Evolutionary conservation across 129 eudicot genomes (phyloP), one percentile per base, ranked within the genome.

Genomic region (Erigeron canadensis): DNA sequence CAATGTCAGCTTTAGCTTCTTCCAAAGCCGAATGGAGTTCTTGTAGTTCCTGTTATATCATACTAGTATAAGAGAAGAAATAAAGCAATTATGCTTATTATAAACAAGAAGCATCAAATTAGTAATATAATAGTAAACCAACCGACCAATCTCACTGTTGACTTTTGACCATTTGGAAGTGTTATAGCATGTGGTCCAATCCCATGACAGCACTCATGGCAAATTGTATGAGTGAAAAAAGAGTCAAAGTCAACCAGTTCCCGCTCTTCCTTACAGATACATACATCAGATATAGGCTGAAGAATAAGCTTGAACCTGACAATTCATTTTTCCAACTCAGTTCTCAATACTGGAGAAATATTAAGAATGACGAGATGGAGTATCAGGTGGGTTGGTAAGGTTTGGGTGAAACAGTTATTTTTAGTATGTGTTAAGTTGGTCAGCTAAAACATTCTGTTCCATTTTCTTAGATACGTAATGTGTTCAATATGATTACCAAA

Each of bases 1-100:
- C 98, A 67, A 94, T 94, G 80, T 94, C 98, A 58, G 98, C 98
- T 80, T 94, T 94, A 55, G 97, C 98, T 89, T 94, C 98, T 84
- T 94, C 98, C 53, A 94, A 67, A 67, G 97, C 88, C 9, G 98
- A 94, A 83, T 89, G 92, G 64, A 94, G 87, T 82, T 94, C 98
- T 86, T 94, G 95, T 75, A 94, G 84, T 79, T 94, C 96, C 98
- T 94, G 78, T 67, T 70, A 71, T 75, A 48, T 72, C 74, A 57
- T 62, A 68, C 46, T n/a, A n/a, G n/a, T n/a, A n/a, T n/a, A 78
- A 21, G 47, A 68, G 38, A 40, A 48, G 18, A 55, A 40, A 53
- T 44, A 75, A n/a, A 46, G 18, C 9, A 43, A 22, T 50, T 45
- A 71, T 40, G 45, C 2, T 60, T 60, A 62, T 56, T 41, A 62